A percentile compares a stretch with the other conserved stretches of the same genome.
Conservation (phyloP, 208 protist genomes). For the Crithidia sp. region DNA sequence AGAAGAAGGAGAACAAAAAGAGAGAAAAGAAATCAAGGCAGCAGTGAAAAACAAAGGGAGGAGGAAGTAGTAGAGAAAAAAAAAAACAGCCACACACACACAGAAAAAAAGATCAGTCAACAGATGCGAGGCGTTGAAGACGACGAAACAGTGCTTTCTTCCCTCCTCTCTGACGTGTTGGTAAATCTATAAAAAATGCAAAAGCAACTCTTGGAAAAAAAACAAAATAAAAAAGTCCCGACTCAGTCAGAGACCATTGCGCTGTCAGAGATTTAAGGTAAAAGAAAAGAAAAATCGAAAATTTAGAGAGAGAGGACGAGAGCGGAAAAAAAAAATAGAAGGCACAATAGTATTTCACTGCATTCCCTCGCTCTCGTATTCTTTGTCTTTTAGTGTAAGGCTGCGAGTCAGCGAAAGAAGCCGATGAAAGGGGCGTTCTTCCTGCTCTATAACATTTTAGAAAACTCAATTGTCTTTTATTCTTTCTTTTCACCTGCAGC, state of each 20-base stretch:
- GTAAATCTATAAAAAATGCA: too few species aligned
- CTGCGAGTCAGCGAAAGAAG: too few species aligned
- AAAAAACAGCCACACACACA: too few species aligned
- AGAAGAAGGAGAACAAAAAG: not conserved
- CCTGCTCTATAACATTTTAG: too few species aligned
- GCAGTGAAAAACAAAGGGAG: not conserved
- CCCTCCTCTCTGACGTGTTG: too few species aligned
- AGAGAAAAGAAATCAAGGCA: not conserved
- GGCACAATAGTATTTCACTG: not conserved
- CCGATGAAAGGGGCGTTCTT: too few species aligned
- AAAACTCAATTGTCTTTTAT: not conserved
- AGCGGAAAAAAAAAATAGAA: not conserved
- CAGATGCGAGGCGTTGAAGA: too few species aligned
- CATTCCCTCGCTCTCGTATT: too few species aligned
- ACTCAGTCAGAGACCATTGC: conserved; percentile 2
- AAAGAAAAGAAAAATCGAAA: not conserved
- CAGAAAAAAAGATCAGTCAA: too few species aligned
- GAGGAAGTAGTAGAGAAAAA: not conserved
- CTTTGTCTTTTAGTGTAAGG: too few species aligned
- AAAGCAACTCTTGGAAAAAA: not conserved
- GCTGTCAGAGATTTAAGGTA: not conserved
- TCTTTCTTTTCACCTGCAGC: too few species aligned
- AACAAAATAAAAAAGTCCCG: not conserved
- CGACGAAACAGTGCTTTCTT: too few species aligned
- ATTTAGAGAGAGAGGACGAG: not conserved